Conservation (phyloP, 768 basidiomycete species). For the Dioszegia crocea region DNA sequence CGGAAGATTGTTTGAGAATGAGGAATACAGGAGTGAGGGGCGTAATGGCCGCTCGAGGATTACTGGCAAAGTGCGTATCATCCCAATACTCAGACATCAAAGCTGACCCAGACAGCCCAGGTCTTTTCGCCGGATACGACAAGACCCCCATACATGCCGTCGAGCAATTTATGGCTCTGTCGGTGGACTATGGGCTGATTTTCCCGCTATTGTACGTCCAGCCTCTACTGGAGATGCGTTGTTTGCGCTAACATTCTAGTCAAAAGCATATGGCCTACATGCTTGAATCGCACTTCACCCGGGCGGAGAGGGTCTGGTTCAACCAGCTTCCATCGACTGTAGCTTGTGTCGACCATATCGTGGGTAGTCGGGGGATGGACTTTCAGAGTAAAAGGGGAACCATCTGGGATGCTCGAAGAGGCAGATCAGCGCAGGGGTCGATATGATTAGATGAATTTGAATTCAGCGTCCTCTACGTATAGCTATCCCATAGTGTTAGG, state of each 20-base stretch:
- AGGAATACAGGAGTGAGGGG: constrained; percentile 52
- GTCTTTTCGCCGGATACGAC: constrained; percentile 52
- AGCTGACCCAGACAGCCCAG: constrained; percentile 31
- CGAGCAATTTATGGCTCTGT: constrained; percentile 50
- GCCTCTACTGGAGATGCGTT: neutral
- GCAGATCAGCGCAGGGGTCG: constrained; percentile 3
- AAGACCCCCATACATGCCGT: constrained; percentile 50
- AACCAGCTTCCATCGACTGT: constrained; percentile 50
- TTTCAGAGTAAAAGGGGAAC: constrained; percentile 6
- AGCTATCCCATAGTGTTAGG: too few relatives aligned
- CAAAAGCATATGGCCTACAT: constrained; percentile 54
- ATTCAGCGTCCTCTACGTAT: too few relatives aligned
- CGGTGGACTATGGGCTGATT: constrained; percentile 50
- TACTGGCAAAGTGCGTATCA: constrained; percentile 53
- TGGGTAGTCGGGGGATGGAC: constrained; percentile 28
- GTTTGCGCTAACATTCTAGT: constrained; percentile 9
- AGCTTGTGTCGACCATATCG: constrained; percentile 52
- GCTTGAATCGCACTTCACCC: constrained; percentile 49
- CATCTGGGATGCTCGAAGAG: constrained; percentile 35
- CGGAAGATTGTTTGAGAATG: constrained; percentile 49
- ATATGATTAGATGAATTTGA: neutral
- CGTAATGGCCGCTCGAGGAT: constrained; percentile 55
- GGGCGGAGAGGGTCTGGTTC: constrained; percentile 51
- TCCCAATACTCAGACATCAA: neutral
- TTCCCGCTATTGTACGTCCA: constrained; percentile 51